Conservation (phyloP, 2,329 filamentous ascomycete species). For the Sphaceloma murrayae region DNA sequence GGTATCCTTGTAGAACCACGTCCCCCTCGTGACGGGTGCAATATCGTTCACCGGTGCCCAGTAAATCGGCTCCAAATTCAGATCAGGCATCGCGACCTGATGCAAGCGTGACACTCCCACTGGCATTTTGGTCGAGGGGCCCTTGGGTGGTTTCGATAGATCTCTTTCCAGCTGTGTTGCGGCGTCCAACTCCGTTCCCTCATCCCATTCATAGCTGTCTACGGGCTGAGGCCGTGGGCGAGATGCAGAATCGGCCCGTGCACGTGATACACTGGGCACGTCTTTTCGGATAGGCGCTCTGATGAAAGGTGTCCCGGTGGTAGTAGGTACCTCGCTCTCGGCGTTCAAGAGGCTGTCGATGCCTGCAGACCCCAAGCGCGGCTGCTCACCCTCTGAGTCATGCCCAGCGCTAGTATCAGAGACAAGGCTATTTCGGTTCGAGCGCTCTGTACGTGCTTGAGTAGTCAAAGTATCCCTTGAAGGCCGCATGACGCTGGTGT, state of each 20-base stretch:
- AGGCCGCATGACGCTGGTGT: neutral
- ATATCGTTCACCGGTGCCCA: conserved; percentile 93
- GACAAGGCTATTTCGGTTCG: conserved; percentile 2
- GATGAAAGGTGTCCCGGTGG: conserved; percentile 44
- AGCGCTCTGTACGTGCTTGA: neutral
- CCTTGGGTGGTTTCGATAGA: conserved; percentile 14
- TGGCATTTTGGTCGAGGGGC: conserved; percentile 52
- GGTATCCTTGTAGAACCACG: conserved; percentile 95
- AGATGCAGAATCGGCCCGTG: conserved; percentile 17
- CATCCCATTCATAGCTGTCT: conserved; percentile 43
- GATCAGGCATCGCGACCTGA: conserved; percentile 68
- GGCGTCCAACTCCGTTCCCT: conserved; percentile 24
- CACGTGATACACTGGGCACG: conserved; percentile 21
- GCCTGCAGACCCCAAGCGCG: conserved; percentile 16
- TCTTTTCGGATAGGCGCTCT: conserved; percentile 39
- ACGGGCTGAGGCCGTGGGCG: conserved; percentile 30
- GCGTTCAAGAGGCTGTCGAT: conserved; percentile 13
- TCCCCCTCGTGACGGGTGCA: conserved; percentile 70
- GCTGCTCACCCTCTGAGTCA: conserved; percentile 14
- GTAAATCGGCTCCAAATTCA: conserved; percentile 90
- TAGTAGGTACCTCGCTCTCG: conserved; percentile 21
- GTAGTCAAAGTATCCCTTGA: neutral
- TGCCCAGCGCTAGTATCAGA: conserved; percentile 3
- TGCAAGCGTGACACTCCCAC: conserved; percentile 88
- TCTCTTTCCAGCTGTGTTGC: conserved; percentile 26